Base-by-base conservation (phyloP, 75 land plant genomes). In the Cupressus sempervirens region DNA sequence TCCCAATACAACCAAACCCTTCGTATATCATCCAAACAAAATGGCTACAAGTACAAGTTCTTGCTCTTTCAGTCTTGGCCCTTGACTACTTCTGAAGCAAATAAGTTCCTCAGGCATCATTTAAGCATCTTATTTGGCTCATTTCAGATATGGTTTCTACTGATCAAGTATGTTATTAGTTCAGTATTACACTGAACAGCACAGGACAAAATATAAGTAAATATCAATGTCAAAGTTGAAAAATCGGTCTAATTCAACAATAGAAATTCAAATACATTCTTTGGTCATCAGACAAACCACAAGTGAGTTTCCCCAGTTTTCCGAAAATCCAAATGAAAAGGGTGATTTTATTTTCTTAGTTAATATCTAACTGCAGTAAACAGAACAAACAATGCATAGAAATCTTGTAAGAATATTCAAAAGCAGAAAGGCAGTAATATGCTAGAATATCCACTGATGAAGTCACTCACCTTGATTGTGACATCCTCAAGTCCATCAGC, bases 401-500 rank as follows among this genome's bases (percentile, higher is more conserved):
- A 81, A 38, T 40, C 45, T 40, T 11, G 18, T 76, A 76, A 16
- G 41, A 76, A 76, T 26, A 76, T 76, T 76, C 11, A 76, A 76
- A 38, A 79, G 20, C 50, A 26, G 1, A n/a, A 26, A 12, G n/a
- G 23, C 45, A 40, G 43, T 79, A 45, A 79, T 79, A 79, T 4
- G 30, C 81, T 26, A 79, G n/a, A 79, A 79, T 3, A 43, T 26
- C 46, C 45, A 79, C 41, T 45, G 46, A 79, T 26, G 4, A 18
- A 9, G 48, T 54, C 50, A 35, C 50, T 82, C 40, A 94, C 99
- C 97, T 98, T 98, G 52, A 98, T 95, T n/a, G 99, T 95, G 32
- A 98, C 97, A 85, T 98, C 99, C 88, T 98, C 99, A 46, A 93
- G 70, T 56, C 99, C 99, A 89, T 96, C 99, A 74, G 99, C 99